Evolutionary conservation across 768 basidiomycete genomes (phyloP).

Genomic region (Lepiota brunneoincarnata): DNA sequence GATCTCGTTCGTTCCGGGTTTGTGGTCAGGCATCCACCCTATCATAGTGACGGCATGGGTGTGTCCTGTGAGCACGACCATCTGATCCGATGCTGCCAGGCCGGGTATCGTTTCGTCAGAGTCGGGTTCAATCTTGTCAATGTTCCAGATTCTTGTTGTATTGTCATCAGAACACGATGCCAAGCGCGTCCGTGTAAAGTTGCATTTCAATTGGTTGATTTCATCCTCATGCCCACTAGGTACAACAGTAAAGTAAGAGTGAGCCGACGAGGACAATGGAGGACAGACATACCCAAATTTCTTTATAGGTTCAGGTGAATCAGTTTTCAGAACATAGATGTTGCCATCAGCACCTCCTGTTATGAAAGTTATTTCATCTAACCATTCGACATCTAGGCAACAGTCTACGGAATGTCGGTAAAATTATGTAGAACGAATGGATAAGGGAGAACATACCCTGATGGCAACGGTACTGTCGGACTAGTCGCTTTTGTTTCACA

Average conservation of each 20-base stretch:
- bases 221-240: conserved; percentile 72
- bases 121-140: conserved; percentile 41
- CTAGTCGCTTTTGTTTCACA: conserved; percentile 54
- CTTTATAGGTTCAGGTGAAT: conserved; percentile 50
- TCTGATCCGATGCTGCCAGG: conserved; percentile 31
- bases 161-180: conserved; percentile 83
- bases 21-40: conserved; percentile 61
- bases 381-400: conserved; percentile 81
- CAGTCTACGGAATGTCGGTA: conserved; percentile 44
- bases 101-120: conserved; percentile 41
- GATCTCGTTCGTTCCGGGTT: conserved; percentile 52
- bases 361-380: conserved; percentile 66
- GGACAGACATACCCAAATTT: conserved; percentile 52
- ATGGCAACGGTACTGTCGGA: conserved; percentile 65
- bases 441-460: conserved; percentile 42
- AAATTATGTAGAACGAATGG: conserved; percentile 4
- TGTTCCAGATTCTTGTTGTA: conserved; percentile 75
- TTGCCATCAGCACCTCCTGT: conserved; percentile 70
- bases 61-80: conserved; percentile 60
- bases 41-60: conserved; percentile 61
- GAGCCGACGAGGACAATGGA: neutral
- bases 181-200: conserved; percentile 59
- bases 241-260: conserved; percentile 8
- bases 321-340: conserved; percentile 60
- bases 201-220: conserved; percentile 75